Base-by-base conservation (phyloP, 2,329 filamentous ascomycete genomes). In the Myriosclerotinia scirpicola region DNA sequence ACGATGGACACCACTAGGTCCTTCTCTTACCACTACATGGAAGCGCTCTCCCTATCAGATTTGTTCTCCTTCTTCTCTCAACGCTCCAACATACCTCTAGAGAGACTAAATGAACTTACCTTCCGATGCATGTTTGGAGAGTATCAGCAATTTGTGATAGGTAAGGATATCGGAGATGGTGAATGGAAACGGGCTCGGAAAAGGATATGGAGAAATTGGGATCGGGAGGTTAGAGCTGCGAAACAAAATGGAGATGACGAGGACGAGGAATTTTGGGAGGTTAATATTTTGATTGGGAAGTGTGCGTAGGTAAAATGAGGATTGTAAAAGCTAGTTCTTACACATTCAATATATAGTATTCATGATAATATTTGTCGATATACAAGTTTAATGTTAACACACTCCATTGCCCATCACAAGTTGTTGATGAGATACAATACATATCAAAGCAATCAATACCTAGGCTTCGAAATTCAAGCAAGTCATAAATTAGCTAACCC, bases 81-180 rank as follows among this genome's bases (percentile, higher is more conserved):
- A 38, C 46, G 36, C 46, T 66, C 55, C 14, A 22, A 46, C 20
- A n/a, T 61, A 26, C 20, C 64, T 8, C 14, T 62, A 9, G 34
- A 53, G 17, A 50, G 15, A 52, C 54, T 66, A 17, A 30, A 54
- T 9, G 36, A 50, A 20, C 34, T 66, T 46, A 61, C 56, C 11
- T 66, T 66, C 36, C 44, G 64, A 22, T 61, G 54, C 17, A 66
- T 66, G 64, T 66, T 66, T 62, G 64, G 64, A 22, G 55, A 66
- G 20, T 61, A 66, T 46, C 56, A 61, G 38, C 34, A 53, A 61
- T 66, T 60, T 8, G 64, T 61, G 17, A 22, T 66, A 30, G 44
- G 56, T 7, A 66, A 61, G 38, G 34, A 62, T 22, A 48, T 50
- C n/a, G 64, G 64, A 15, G 55, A 66, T 5, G 48, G 34, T 8